Evolutionary conservation across 2,329 filamentous ascomycete species (phyloP), one percentile per base, ranked within the genome.

Genomic region (Aureobasidium zeae): DNA sequence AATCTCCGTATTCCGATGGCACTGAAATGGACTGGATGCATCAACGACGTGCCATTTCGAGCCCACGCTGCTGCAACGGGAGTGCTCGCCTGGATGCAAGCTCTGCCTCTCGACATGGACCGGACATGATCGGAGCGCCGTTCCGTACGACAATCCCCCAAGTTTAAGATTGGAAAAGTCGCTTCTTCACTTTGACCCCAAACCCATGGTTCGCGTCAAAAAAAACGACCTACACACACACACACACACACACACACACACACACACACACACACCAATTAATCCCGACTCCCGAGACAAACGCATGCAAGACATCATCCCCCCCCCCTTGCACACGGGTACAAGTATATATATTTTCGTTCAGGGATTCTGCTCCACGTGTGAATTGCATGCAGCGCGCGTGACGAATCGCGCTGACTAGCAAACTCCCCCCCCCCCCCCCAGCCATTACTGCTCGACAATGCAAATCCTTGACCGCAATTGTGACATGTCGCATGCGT

Each of bases 291-390:
- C 30, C 30, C 39, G 30, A 34, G 39, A 34, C 28, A 34, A n/a
- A 20, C 29, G 39, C 39, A 43, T 43, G 39, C 39, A 30, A 43
- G 39, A 43, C 39, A 43, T 43, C 39, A n/a, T n/a, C n/a, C n/a
- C n/a, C n/a, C n/a, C n/a, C n/a, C n/a, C n/a, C n/a, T n/a, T n/a
- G n/a, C n/a, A n/a, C n/a, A n/a, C n/a, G n/a, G n/a, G n/a, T n/a
- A n/a, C n/a, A n/a, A n/a, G n/a, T n/a, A n/a, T n/a, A n/a, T n/a
- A n/a, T n/a, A n/a, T n/a, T n/a, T n/a, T n/a, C n/a, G n/a, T n/a
- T n/a, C n/a, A n/a, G n/a, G n/a, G n/a, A n/a, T n/a, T n/a, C n/a
- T n/a, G n/a, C n/a, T 5, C 39, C 39, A 43, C 39, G 39, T 34
- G 39, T 11, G 31, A 25, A 43, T 43, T 26, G 15, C 39, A 43